Evolutionary conservation across 75 land plant species (phyloP).

Genomic region (Cryptomeria japonica): DNA sequence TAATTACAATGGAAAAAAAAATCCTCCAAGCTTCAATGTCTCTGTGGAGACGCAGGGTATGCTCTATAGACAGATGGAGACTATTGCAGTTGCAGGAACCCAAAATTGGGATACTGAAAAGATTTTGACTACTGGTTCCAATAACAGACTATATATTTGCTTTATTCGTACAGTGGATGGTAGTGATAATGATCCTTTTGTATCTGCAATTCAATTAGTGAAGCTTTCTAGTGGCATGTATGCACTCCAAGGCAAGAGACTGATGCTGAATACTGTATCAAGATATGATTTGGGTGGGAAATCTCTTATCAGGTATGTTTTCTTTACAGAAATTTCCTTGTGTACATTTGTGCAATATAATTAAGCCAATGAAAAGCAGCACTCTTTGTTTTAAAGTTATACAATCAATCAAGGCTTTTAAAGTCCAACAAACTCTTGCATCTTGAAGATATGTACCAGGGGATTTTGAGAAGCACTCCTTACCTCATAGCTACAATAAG

Average conservation of each 20-base stretch:
- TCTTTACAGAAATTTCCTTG: not conserved
- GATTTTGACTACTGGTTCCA: not conserved
- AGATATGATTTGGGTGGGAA: not conserved
- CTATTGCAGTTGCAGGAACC: not conserved
- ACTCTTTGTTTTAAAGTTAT: too few relatives aligned
- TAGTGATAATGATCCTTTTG: not conserved
- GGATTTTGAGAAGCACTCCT: too few relatives aligned
- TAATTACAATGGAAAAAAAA: not conserved
- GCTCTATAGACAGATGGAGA: not conserved
- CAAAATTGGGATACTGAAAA: not conserved
- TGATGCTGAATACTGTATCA: not conserved
- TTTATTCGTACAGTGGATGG: not conserved
- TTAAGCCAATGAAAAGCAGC: not conserved
- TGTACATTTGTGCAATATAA: not conserved
- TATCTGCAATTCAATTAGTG: not conserved
- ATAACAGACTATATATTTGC: not conserved
- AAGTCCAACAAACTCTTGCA: too few relatives aligned
- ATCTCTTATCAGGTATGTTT: not conserved
- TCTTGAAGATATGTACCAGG: too few relatives aligned
- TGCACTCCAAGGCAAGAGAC: not conserved
- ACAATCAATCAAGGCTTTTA: too few relatives aligned
- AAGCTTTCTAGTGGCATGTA: not conserved
- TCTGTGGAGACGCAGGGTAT: not conserved
- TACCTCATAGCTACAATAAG: too few relatives aligned
- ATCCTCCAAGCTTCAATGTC: not conserved